A percentile compares a stretch with the other conserved stretches of the same genome.
phyloP scores from a whole-genome alignment of 73 alveolate species.

The Tetrahymena borealis region DNA sequence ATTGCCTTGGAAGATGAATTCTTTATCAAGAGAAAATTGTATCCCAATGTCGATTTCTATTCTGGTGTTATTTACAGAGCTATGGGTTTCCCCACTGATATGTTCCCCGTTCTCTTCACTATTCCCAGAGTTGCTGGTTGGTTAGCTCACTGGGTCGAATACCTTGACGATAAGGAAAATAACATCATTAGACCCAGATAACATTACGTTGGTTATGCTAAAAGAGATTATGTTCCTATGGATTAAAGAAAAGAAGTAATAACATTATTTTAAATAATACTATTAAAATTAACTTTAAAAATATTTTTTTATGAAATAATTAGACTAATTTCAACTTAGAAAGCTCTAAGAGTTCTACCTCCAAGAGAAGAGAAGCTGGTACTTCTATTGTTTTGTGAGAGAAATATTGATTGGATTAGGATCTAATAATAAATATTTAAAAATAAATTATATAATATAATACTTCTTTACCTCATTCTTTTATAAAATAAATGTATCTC shows the following conservation, averaged over 20 bases:
- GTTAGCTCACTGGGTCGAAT: constrained; percentile 78
- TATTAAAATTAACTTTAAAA: background rate
- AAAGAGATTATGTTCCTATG: constrained; percentile 60
- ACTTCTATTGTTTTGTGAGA: constrained; percentile 2
- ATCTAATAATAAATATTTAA: background rate
- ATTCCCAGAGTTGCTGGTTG: constrained; percentile 85
- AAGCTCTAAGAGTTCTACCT: constrained; percentile 20
- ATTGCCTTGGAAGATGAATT: constrained; percentile 68
- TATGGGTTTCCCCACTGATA: constrained; percentile 80
- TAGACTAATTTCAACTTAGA: constrained; percentile 32
- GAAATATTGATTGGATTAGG: background rate
- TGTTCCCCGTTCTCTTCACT: constrained; percentile 76
- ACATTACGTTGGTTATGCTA: constrained; percentile 67
- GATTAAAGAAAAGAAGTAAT: constrained; percentile 54
- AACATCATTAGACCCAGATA: constrained; percentile 78
- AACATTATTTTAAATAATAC: background rate
- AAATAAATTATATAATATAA: background rate
- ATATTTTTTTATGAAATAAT: background rate
- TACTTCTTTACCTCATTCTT: background rate
- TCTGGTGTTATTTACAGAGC: constrained; percentile 79
- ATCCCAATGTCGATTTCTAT: constrained; percentile 82
- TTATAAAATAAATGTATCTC: background rate
- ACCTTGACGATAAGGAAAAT: constrained; percentile 73
- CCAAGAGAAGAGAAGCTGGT: constrained; percentile 47
- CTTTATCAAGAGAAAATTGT: constrained; percentile 64